Evolutionary conservation across 2,329 filamentous ascomycete genomes (phyloP), one percentile per base, ranked within the genome.

Genomic region (Aspergillaceae sp.): DNA sequence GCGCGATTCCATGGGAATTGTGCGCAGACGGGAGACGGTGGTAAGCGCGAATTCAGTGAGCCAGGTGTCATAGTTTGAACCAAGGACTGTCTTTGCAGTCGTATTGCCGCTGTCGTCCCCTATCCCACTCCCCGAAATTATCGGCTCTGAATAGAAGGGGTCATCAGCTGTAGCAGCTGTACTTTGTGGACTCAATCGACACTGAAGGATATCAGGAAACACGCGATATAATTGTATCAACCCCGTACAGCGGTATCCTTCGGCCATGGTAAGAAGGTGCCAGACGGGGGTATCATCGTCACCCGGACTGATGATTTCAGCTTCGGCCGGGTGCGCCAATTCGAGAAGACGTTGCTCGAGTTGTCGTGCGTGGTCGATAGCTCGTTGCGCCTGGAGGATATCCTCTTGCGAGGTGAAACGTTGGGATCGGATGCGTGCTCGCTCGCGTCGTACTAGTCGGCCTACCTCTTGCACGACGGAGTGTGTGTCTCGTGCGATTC

Each of bases 161-260:
- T 60, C 53, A 7, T 40, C 51, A 40, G 27, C 64, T 61, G 47
- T 62, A 30, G 19, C 38, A 38, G 46, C 29, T 38, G 42, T 30
- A 7, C 37, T 41, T 27, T 53, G 44, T 10, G 44, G 8, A 49
- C 62, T 46, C 54, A 76, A 54, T 40, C 74, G 69, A 32, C 66
- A 67, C n/a, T 64, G 66, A 1, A 76, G 62, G 33, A 76, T 62
- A 29, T 74, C 71, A 2, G 76, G 76, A 46, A 78, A 78, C 29
- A 73, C 70, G 27, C 73, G 71, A 54, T 79, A 79, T 19, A 79
- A 57, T 51, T 79, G 75, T 40, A 79, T 62, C 3, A 79, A 65
- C 1, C 74, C 76, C 2, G 73, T 68, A 44, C 71, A 73, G 32
- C 76, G 72, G 49, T 77, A 77, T 1, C 73, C 71, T 51, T 78